These are phyloP conservation scores for Tuber microsphaerosporum DNA, from an alignment of 495 filamentous ascomycete genomes.

Conservation along the genomic window DNA sequence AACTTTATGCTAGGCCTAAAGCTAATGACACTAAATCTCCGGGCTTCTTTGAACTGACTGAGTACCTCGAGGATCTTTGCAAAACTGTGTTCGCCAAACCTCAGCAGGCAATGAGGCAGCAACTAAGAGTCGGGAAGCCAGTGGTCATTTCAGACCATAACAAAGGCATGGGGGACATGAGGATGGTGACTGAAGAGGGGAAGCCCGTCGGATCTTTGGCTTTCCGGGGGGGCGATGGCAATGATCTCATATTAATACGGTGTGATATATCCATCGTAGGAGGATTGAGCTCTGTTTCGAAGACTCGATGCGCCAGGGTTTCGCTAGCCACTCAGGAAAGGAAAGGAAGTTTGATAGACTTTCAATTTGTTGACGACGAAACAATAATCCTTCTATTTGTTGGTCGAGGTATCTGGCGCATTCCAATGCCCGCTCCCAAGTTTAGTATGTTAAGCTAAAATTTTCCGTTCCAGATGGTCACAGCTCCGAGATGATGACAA, in stretches of 20 bases:
- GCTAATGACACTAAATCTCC: conserved; percentile 41
- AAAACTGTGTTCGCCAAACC: conserved; percentile 53
- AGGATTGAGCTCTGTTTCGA: conserved; percentile 52
- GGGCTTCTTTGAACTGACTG: conserved; percentile 50
- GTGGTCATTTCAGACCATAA: conserved; percentile 45
- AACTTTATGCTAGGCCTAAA: conserved; percentile 31
- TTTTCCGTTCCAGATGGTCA: conserved; percentile 9
- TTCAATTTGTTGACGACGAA: conserved; percentile 54
- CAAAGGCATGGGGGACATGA: conserved; percentile 40
- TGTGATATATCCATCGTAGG: conserved; percentile 48
- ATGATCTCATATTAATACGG: conserved; percentile 45
- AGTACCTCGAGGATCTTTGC: conserved; percentile 51
- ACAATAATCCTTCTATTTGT: conserved; percentile 50
- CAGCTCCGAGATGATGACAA: conserved; percentile 28
- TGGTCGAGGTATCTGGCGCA: conserved; percentile 43
- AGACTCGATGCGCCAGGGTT: conserved; percentile 46
- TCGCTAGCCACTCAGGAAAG: conserved; percentile 26
- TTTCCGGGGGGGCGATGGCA: conserved; percentile 29
- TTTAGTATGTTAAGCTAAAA: conserved; percentile 4
- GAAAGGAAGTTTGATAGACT: conserved; percentile 48
- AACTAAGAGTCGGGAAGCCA: conserved; percentile 51
- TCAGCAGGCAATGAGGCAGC: conserved; percentile 53
- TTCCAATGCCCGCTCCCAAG: not conserved
- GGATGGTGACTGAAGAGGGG: conserved; percentile 42
- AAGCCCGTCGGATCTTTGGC: conserved; percentile 41